phyloP scores from a whole-genome alignment of 305 asterid genomes.

The Fraxinus latifolia region DNA sequence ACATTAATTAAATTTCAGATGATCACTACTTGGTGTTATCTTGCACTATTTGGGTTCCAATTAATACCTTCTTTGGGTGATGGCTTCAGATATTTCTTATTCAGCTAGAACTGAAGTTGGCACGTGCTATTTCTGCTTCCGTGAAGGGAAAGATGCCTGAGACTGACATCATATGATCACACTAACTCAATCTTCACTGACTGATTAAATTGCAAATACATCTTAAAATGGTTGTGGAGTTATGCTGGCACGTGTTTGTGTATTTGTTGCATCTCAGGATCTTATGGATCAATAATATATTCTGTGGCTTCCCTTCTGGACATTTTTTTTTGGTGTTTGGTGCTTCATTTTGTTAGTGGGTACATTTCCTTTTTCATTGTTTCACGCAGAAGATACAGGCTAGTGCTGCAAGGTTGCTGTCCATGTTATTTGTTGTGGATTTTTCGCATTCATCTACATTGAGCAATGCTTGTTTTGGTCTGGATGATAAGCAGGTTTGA shows the following conservation, averaged over 20 bases:
- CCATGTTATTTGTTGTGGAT: conserved; percentile 55
- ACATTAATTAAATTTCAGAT: conserved; percentile 13
- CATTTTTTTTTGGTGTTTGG: conserved; percentile 6
- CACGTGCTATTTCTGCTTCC: not conserved
- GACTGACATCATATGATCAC: not conserved
- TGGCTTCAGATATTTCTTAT: conserved; percentile 17
- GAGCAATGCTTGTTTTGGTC: conserved; percentile 64
- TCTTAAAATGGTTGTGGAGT: conserved; percentile 6
- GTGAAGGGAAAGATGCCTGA: not conserved
- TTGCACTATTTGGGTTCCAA: conserved; percentile 10
- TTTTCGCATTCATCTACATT: conserved; percentile 43
- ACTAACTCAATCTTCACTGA: conserved; percentile 3
- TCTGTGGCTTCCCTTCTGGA: conserved; percentile 5
- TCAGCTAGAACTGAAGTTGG: conserved; percentile 2
- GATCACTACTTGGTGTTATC: conserved; percentile 6
- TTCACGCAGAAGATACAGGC: conserved; percentile 68
- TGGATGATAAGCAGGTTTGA: conserved; percentile 84
- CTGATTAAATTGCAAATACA: not conserved
- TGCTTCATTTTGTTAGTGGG: conserved; percentile 13
- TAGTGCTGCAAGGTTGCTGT: conserved; percentile 73
- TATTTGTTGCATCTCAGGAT: conserved; percentile 23
- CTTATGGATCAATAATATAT: conserved; percentile 1
- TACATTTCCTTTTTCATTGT: conserved; percentile 18
- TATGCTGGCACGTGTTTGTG: not conserved
- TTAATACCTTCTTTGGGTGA: not conserved